A percentile compares a stretch with the other conserved stretches of the same genome.
These are phyloP conservation scores for Chromosphaera perkinsii DNA, from an alignment of 208 protist genomes.

Conservation along the genomic window DNA sequence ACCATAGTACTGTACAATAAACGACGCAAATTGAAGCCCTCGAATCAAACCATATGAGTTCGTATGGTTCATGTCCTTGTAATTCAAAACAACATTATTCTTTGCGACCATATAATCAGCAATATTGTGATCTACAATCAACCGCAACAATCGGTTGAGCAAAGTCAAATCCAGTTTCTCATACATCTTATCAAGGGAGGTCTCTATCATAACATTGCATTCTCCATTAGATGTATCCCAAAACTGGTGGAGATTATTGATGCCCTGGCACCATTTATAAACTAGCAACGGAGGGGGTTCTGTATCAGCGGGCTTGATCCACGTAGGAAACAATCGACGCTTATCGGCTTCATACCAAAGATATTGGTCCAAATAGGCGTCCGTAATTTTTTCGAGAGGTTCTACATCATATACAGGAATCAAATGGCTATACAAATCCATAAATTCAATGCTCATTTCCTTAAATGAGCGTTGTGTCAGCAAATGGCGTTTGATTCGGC, in stretches of 20 bases:
- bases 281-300: constrained; percentile 97
- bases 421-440: constrained; percentile 98
- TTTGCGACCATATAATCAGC: constrained; percentile 99
- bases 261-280: constrained; percentile 99
- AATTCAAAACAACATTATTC: constrained; percentile 98
- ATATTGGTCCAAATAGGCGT: constrained; percentile 99
- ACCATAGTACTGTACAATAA: constrained; percentile 99
- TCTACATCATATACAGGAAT: constrained; percentile 98
- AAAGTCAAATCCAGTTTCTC: constrained; percentile 98
- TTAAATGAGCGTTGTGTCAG: constrained; percentile 98
- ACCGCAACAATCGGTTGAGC: constrained; percentile 95
- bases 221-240: constrained; percentile 95
- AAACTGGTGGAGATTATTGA: constrained; percentile 91
- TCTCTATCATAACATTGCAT: constrained; percentile 94
- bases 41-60: constrained; percentile 97
- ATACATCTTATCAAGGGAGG: constrained; percentile 94
- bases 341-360: constrained; percentile 99
- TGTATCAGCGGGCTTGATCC: constrained; percentile 98
- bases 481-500: constrained; percentile 97
- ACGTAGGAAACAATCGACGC: constrained; percentile 99
- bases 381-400: constrained; percentile 99
- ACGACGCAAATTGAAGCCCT: constrained; percentile 98
- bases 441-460: constrained; percentile 96
- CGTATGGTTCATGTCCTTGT: constrained; percentile 99
- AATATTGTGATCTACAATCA: constrained; percentile 99